phyloP scores from a whole-genome alignment of 2,329 filamentous ascomycete genomes.

The Plenodomus tracheiphilus region DNA sequence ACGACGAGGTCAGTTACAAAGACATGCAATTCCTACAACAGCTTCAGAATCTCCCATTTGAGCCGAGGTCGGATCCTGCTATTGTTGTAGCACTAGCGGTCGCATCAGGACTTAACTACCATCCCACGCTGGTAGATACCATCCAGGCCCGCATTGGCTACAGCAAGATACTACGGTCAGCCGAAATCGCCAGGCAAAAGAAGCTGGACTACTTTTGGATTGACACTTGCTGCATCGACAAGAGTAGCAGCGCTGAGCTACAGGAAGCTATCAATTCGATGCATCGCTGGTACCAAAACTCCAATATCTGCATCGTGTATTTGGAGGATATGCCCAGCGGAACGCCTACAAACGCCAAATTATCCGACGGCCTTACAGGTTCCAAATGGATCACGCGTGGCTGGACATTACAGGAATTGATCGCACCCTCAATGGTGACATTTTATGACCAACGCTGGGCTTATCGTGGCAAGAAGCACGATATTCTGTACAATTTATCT shows the following conservation, averaged over 20 bases:
- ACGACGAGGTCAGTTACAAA: not conserved
- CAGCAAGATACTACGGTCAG: not conserved
- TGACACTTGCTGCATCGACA: conserved; percentile 23
- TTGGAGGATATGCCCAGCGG: conserved; percentile 2
- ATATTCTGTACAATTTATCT: too few relatives aligned
- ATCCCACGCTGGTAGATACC: too few relatives aligned
- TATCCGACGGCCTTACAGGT: too few relatives aligned
- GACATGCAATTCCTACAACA: not conserved
- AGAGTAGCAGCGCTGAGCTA: conserved; percentile 13
- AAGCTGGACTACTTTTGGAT: conserved; percentile 10
- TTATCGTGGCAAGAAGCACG: too few relatives aligned
- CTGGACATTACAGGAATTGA: too few relatives aligned
- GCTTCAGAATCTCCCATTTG: not conserved
- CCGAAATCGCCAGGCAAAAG: not conserved
- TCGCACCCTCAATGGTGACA: too few relatives aligned
- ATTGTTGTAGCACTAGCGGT: too few relatives aligned
- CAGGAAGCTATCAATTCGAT: conserved; percentile 15
- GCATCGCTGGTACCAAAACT: conserved; percentile 12
- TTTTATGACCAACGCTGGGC: too few relatives aligned
- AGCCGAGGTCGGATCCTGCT: too few relatives aligned
- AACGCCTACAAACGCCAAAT: too few relatives aligned
- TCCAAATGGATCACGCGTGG: too few relatives aligned
- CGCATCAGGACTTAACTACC: too few relatives aligned
- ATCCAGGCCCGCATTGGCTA: not conserved
- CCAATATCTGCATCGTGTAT: conserved; percentile 8